Evolutionary conservation across 1,139 yeast genomes (phyloP).

Genomic region (Suhomyces bribrorum): DNA sequence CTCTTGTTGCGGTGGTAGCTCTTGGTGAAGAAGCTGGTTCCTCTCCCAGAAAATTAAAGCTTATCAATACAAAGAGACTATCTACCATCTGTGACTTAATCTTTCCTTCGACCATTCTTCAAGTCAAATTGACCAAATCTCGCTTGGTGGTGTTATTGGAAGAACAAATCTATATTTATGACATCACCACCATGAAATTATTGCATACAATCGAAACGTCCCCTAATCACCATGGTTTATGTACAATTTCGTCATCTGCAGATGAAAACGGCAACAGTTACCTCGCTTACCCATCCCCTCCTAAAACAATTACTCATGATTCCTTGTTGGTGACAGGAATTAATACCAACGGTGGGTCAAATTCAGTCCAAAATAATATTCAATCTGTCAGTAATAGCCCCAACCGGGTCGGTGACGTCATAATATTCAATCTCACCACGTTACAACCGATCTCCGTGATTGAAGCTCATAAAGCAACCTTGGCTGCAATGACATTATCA

Average conservation of each 20-base stretch:
- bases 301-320: constrained; percentile 49
- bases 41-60: constrained; percentile 79
- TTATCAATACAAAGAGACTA: constrained; percentile 76
- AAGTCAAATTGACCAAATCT: constrained; percentile 73
- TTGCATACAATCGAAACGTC: constrained; percentile 86
- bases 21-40: constrained; percentile 79
- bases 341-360: constrained; percentile 48
- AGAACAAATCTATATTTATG: constrained; percentile 87
- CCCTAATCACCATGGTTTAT: constrained; percentile 62
- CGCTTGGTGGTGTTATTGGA: constrained; percentile 77
- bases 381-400: constrained; percentile 49
- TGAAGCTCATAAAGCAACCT: constrained; percentile 87
- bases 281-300: constrained; percentile 89
- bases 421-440: constrained; percentile 73
- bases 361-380: constrained; percentile 43
- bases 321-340: constrained; percentile 44
- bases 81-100: constrained; percentile 82
- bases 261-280: constrained; percentile 52
- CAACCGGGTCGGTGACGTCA: constrained; percentile 79
- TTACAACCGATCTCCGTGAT: constrained; percentile 86
- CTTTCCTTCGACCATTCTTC: constrained; percentile 80
- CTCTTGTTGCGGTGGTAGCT: constrained; percentile 84
- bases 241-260: constrained; percentile 65
- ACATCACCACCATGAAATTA: constrained; percentile 82
- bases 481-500: constrained; percentile 78